These are phyloP conservation scores for Rhizoclosmatium sp. DNA, from an alignment of 192 early-diverging fungal species.

Conservation along the genomic window DNA sequence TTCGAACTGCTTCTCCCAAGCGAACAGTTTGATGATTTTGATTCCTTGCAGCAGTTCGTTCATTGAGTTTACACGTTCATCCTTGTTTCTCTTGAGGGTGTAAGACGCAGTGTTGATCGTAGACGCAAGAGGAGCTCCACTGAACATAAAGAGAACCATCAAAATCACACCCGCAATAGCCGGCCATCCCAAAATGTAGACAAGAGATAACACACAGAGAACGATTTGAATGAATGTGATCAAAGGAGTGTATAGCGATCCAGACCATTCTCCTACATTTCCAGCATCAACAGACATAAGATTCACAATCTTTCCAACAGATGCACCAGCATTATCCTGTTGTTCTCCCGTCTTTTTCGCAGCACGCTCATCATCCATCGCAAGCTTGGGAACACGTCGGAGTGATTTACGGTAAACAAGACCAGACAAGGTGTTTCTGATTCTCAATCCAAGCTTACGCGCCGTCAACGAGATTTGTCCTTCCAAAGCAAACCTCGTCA, in stretches of 20 bases:
- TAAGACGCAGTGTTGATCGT: constrained; percentile 44
- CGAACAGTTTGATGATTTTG: constrained; percentile 80
- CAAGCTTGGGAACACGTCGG: constrained; percentile 20
- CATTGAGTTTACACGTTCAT: constrained; percentile 73
- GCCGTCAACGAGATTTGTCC: constrained; percentile 33
- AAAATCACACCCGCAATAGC: constrained; percentile 7
- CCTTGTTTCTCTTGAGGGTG: constrained; percentile 62
- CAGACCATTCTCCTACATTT: constrained; percentile 31
- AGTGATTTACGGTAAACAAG: constrained; percentile 46
- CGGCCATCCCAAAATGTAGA: not conserved
- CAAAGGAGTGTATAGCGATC: constrained; percentile 7
- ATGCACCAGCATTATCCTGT: constrained; percentile 14
- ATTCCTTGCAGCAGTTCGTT: constrained; percentile 78
- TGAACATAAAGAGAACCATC: constrained; percentile 39
- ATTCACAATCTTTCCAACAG: constrained; percentile 46
- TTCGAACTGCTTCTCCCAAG: constrained; percentile 71
- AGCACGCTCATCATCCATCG: not conserved
- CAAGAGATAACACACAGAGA: not conserved
- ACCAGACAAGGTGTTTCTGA: constrained; percentile 4
- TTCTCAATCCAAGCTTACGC: constrained; percentile 3
- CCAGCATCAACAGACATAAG: constrained; percentile 47
- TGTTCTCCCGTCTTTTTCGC: not conserved
- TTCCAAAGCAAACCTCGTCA: constrained; percentile 30
- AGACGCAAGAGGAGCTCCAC: constrained; percentile 40
- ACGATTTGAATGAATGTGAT: constrained; percentile 19